Evolutionary conservation across 1,139 yeast genomes (phyloP), one percentile per base, ranked within the genome.

Genomic region (Suzukiozyma palmioleophila): DNA sequence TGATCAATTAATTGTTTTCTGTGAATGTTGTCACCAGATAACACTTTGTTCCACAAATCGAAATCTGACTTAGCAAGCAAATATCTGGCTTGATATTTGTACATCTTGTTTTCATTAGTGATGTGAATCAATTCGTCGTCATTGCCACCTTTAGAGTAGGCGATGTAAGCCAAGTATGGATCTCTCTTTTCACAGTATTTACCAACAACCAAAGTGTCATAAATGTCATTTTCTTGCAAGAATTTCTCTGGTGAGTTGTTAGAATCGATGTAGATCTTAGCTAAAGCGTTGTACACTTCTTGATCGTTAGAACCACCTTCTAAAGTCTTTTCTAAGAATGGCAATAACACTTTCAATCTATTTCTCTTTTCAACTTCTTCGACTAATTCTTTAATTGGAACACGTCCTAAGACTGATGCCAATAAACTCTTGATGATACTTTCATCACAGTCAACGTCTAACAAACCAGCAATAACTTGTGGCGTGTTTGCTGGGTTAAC

Each of bases 181-280:
- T 92, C 99, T 64, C 98, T 84, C 79, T 88, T 92, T 66, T 94
- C 99, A 77, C 99, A 94, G 73, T 92, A 92, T 60, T 83, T 89
- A 75, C 98, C 99, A 53, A 92, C 97, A 52, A 85, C 86, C 52
- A 87, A 73, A 21, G 98, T 85, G 64, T 92, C 95, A 67, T 94
- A 92, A 57, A 78, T 75, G 53, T 81, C 75, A 62, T 92, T 94
- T 64, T 92, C 98, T 62, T 82, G 84, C 69, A 92, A 77, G 73
- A 94, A 94, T 64, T 89, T 89, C 62, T 92, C 98, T 33, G 99
- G 98, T 51, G 90, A 84, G 69, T 92, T 94, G 74, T 92, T 92
- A 44, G 96, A 86, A 64, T 92, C 99, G 57, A 92, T 92, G 73
- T 94, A 92, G 52, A 94, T 94, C 72, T 94, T 92, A 38, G 98